Conservation (phyloP, 306 rosid genomes). For the Sophora flavescens region DNA sequence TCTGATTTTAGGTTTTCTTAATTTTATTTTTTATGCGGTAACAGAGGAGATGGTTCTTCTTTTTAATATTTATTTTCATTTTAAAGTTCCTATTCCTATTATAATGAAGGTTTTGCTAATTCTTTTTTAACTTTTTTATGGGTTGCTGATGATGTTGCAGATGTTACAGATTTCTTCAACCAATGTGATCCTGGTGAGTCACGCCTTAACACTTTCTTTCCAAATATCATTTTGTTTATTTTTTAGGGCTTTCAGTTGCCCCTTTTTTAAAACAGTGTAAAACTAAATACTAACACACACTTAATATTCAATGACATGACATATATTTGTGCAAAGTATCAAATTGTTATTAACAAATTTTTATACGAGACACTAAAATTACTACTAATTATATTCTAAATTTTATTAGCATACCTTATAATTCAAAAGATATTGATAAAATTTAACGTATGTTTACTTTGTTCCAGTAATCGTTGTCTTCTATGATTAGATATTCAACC, state of each 20-base stretch:
- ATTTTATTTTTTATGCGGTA: too few relatives aligned
- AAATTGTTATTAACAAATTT: neutral
- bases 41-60: neutral
- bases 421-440: neutral
- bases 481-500: constrained; percentile 32
- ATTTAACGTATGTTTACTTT: neutral
- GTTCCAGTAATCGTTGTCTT: neutral
- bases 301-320: too few relatives aligned
- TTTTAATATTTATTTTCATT: neutral
- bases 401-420: too few relatives aligned
- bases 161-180: constrained; percentile 74
- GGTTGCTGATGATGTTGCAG: constrained; percentile 55
- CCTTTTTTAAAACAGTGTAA: too few relatives aligned
- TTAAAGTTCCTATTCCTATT: neutral
- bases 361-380: neutral
- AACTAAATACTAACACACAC: too few relatives aligned
- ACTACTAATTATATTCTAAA: neutral
- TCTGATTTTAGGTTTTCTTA: too few relatives aligned
- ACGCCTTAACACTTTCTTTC: neutral
- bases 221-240: too few relatives aligned
- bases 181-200: constrained; percentile 90
- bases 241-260: too few relatives aligned
- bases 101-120: neutral
- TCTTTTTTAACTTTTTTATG: neutral
- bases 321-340: neutral